Evolutionary conservation across 768 basidiomycete species (phyloP).

Genomic region (Lactarius quietus): DNA sequence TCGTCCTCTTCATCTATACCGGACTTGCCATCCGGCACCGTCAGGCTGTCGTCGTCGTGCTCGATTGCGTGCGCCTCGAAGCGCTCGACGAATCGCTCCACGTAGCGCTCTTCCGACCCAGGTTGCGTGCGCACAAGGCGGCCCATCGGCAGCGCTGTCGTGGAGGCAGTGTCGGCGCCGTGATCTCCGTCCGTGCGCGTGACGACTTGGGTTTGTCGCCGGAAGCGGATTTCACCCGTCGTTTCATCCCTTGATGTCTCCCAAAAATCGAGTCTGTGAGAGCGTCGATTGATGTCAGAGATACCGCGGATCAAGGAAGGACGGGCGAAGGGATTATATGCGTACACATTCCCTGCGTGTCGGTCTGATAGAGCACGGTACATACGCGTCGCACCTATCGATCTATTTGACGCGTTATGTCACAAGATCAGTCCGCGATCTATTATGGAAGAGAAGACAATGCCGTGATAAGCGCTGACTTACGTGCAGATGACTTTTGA

Average conservation of each 20-base stretch:
- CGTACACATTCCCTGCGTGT: conserved; percentile 21
- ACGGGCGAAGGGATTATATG: too few relatives aligned
- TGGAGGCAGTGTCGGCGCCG: background rate
- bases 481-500: conserved; percentile 24
- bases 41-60: conserved; percentile 16
- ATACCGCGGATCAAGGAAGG: too few relatives aligned
- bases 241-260: conserved; percentile 21
- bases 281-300: background rate
- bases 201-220: conserved; percentile 23
- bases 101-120: conserved; percentile 6
- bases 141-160: conserved; percentile 20
- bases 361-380: conserved; percentile 23
- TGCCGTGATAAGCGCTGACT: background rate
- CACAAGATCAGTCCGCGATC: background rate
- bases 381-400: conserved; percentile 25
- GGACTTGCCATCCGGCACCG: conserved; percentile 1
- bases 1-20: background rate
- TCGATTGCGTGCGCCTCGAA: conserved; percentile 24
- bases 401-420: conserved; percentile 8
- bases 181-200: background rate
- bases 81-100: conserved; percentile 26
- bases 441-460: background rate
- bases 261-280: conserved; percentile 24
- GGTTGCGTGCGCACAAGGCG: conserved; percentile 19
- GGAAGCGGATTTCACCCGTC: conserved; percentile 26